Evolutionary conservation across 441 rosid species (phyloP), one percentile per base, ranked within the genome.

Genomic region (Pelargonium exstipulatum): DNA sequence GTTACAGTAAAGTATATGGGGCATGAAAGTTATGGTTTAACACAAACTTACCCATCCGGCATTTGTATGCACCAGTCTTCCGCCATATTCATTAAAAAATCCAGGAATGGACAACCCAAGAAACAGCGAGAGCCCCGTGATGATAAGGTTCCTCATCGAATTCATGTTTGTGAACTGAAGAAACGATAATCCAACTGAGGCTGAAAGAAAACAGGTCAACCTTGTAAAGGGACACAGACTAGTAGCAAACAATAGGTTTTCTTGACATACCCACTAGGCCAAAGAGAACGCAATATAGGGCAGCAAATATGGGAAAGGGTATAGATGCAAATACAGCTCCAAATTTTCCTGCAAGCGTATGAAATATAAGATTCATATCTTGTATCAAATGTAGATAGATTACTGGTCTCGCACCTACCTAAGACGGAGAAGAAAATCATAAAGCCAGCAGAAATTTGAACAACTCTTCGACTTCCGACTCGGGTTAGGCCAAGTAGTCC

Each of bases 101-200:
- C 82, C 83, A n/a, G 93, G 87, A 73, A 85, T 66, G 0, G 93
- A 88, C 73, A 88, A 78, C 0, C 93, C 93, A 0, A 88, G 83
- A 66, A 88, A 88, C 48, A 88, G 87, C 0, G 90, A 81, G 13
- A 88, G 83, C 51, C 93, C 93, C 0, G 82, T 83, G 26, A 88
- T 85, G 6, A 73, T 80, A 26, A 86, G 83, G 78, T 88, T 88
- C 75, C 94, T 79, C 89, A 88, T 88, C 0, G 76, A 76, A 65
- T 86, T 88, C 88, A 86, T 85, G 88, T 88, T 88, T 63, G 91
- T 86, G 86, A 88, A 88, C 77, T 86, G 94, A 68, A 88, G 91
- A 77, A 86, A 86, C 26, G 94, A 88, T 49, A 85, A 62, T 63
- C 91, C 94, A 62, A 85, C 89, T 10, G 93, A 85, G 68, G 88